These are phyloP conservation scores for Glycine tomentella DNA, from an alignment of 306 rosid genomes.

Conservation along the genomic window DNA sequence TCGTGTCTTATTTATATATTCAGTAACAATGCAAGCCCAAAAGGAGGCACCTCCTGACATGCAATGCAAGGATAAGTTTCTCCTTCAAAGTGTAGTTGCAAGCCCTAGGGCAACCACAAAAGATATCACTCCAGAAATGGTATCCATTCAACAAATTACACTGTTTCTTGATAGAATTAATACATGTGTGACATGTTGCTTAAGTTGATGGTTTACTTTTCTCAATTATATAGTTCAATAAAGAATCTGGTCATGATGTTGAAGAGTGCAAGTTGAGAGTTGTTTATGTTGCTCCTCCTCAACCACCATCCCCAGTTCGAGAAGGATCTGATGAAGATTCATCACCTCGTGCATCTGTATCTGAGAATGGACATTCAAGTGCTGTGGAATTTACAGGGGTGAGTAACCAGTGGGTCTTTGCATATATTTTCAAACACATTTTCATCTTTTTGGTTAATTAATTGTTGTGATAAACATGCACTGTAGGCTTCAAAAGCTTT, in stretches of 20 bases:
- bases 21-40: slow-evolving; percentile 96
- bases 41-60: slow-evolving; percentile 79
- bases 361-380: slow-evolving; percentile 73
- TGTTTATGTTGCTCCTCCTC: slow-evolving; percentile 82
- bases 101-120: slow-evolving; percentile 64
- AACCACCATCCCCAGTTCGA: slow-evolving; percentile 83
- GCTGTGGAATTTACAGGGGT: slow-evolving; percentile 63
- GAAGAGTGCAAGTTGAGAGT: slow-evolving; percentile 87
- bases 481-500: slow-evolving; percentile 69
- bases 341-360: slow-evolving; percentile 83
- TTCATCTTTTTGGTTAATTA: background rate
- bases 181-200: background rate
- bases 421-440: slow-evolving; percentile 10
- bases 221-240: slow-evolving; percentile 63
- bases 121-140: slow-evolving; percentile 81
- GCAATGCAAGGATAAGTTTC: slow-evolving; percentile 97
- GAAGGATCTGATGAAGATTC: slow-evolving; percentile 95
- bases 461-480: slow-evolving; percentile 37
- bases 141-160: slow-evolving; percentile 40
- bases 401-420: slow-evolving; percentile 51
- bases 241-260: slow-evolving; percentile 75
- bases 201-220: slow-evolving; percentile 40
- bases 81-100: slow-evolving; percentile 79
- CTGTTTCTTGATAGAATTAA: slow-evolving; percentile 7
- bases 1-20: slow-evolving; percentile 14